Percentiles rank a stretch among this genome's conserved stretches.
Evolutionary conservation across 1,139 yeast species (phyloP).

Genomic region (Sugiyamaella sp.): DNA sequence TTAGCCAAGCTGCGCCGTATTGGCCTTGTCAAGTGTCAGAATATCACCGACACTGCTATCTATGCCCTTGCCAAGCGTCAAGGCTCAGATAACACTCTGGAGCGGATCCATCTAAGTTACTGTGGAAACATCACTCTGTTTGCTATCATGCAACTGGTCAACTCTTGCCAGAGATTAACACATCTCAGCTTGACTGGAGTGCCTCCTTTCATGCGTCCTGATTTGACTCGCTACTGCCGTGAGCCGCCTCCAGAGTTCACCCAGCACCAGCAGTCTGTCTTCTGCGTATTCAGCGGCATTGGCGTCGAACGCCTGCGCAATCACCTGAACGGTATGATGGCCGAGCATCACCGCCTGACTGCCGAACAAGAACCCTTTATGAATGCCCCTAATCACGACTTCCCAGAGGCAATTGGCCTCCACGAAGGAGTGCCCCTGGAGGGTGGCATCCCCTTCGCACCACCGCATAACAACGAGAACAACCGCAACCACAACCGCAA

Average conservation of each 20-base stretch:
- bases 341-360: conserved; percentile 16
- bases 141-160: conserved; percentile 56
- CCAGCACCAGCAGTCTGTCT: conserved; percentile 79
- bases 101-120: conserved; percentile 90
- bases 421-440: conserved; percentile 7
- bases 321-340: conserved; percentile 48
- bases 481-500: conserved; percentile 5
- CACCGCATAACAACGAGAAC: conserved; percentile 3
- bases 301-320: conserved; percentile 78
- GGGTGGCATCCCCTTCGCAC: conserved; percentile 15
- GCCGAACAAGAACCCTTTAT: background rate
- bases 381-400: background rate
- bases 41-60: conserved; percentile 86
- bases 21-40: conserved; percentile 88
- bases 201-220: conserved; percentile 80
- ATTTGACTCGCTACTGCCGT: conserved; percentile 84
- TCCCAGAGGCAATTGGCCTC: conserved; percentile 6
- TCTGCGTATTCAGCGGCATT: conserved; percentile 91
- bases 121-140: conserved; percentile 70
- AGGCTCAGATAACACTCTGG: conserved; percentile 72
- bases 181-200: conserved; percentile 94
- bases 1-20: conserved; percentile 85
- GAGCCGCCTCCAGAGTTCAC: conserved; percentile 95
- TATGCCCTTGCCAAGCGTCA: conserved; percentile 72
- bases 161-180: conserved; percentile 82